Conservation (phyloP, 192 early-diverging fungal species). For the Umbelopsis sp. region DNA sequence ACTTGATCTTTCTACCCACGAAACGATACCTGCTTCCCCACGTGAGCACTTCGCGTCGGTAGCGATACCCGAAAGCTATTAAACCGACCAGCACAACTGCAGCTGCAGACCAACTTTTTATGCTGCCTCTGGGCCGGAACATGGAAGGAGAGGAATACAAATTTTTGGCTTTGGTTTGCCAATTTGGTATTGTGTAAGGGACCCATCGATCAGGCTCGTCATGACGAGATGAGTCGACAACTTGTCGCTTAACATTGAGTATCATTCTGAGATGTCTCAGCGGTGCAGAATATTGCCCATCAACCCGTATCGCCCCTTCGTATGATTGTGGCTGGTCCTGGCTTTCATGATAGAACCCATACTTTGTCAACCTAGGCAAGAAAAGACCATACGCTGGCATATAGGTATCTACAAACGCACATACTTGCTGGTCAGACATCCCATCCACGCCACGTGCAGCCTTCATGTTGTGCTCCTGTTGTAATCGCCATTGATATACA, state of each 20-base stretch:
- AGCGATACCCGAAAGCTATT: neutral
- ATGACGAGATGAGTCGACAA: slow-evolving; percentile 11
- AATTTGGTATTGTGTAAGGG: neutral
- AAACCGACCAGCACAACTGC: neutral
- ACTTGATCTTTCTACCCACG: too few species aligned
- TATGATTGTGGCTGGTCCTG: slow-evolving; percentile 13
- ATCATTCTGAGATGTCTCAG: slow-evolving; percentile 44
- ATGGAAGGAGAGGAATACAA: neutral
- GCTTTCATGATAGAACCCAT: slow-evolving; percentile 50
- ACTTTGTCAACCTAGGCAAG: slow-evolving; percentile 43
- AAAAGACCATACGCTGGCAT: slow-evolving; percentile 85
- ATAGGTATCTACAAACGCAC: slow-evolving; percentile 84
- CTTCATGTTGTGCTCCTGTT: slow-evolving; percentile 79
- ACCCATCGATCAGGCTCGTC: neutral
- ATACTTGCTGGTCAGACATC: slow-evolving; percentile 74
- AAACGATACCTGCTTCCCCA: neutral
- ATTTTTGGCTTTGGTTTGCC: neutral
- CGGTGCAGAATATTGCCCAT: slow-evolving; percentile 13
- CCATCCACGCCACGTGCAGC: slow-evolving; percentile 50
- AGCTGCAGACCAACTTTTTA: neutral
- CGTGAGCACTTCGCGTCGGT: neutral
- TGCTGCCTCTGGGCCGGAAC: neutral
- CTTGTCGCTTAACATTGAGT: slow-evolving; percentile 42
- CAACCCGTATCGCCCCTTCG: slow-evolving; percentile 20
- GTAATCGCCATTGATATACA: slow-evolving; percentile 84